Evolutionary conservation across 2,329 filamentous ascomycete genomes (phyloP).

Genomic region (Trichoderma atrobrunneum): DNA sequence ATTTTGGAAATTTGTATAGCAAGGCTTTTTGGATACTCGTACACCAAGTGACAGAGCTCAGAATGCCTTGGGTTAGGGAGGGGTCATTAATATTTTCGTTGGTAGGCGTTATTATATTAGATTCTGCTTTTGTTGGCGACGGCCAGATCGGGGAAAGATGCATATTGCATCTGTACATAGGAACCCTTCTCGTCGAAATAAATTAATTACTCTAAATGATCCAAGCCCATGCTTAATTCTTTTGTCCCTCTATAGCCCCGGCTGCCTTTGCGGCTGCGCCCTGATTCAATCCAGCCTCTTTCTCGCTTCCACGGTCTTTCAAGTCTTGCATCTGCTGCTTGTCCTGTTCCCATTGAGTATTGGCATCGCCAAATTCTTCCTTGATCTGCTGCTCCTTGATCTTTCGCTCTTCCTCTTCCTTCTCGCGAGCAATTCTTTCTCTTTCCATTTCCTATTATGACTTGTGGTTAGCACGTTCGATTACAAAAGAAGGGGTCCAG

Average conservation of each 20-base stretch:
- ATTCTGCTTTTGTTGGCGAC: neutral
- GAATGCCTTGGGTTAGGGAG: neutral
- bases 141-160: neutral
- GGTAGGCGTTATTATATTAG: neutral
- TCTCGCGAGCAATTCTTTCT: conserved; percentile 75
- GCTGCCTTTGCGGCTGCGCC: conserved; percentile 21
- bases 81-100: neutral
- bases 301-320: conserved; percentile 21
- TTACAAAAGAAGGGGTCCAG: neutral
- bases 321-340: conserved; percentile 71
- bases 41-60: neutral
- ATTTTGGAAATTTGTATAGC: neutral
- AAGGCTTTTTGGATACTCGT: neutral
- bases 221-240: neutral
- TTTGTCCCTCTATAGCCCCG: conserved; percentile 46
- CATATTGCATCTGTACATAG: neutral
- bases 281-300: neutral
- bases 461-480: neutral
- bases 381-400: conserved; percentile 71
- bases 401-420: conserved; percentile 66
- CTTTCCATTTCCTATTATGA: conserved; percentile 80
- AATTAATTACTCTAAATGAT: conserved; percentile 11
- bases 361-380: conserved; percentile 73
- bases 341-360: conserved; percentile 84
- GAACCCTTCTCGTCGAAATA: neutral